Base-by-base conservation (phyloP, 192 early-diverging fungal species). In the Glomus cerebriforme region DNA sequence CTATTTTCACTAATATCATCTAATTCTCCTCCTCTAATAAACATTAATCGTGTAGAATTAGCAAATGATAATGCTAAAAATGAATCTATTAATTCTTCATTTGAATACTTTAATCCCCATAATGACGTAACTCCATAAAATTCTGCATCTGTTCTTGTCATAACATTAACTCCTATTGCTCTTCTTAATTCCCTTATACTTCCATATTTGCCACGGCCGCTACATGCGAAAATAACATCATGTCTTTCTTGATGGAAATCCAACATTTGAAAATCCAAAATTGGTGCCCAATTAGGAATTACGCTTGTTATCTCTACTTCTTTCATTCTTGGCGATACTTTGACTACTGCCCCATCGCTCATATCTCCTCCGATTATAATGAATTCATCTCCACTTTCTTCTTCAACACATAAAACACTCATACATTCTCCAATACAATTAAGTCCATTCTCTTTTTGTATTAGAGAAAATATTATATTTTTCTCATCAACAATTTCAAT, bases 211-310 rank as follows among this genome's bases (percentile, higher is more conserved):
- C 26, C 72, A 58, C n/a, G 47, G 22, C 54, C 54, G 47, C 72
- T 73, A 31, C 72, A 73, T 32, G 72, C 19, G 32, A 59, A 73
- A 31, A 73, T 59, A 19, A 73, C 72, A 58, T 73, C 72, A 59
- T 58, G 45, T 29, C 54, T 32, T 54, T 73, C 72, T 49, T 59
- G 43, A 49, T 73, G 47, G 7, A 73, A 54, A 35, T 73, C 72
- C 3, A 73, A 7, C 54, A 73, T 59, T 49, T 59, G 72, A 54
- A 73, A 73, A 31, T 73, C 72, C 29, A 58, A 59, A 32, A 73
- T 73, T 49, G 72, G 72, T 19, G 72, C 72, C 72, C 72, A 73
- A 73, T 73, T 73, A 34, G 72, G 43, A 32, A 73, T 73, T 10
- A 17, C 47, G 13, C 19, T 54, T 54, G 43, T 59, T 59, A 73